Conservation (phyloP, 192 early-diverging fungal species). For the Mortierella claussenii region DNA sequence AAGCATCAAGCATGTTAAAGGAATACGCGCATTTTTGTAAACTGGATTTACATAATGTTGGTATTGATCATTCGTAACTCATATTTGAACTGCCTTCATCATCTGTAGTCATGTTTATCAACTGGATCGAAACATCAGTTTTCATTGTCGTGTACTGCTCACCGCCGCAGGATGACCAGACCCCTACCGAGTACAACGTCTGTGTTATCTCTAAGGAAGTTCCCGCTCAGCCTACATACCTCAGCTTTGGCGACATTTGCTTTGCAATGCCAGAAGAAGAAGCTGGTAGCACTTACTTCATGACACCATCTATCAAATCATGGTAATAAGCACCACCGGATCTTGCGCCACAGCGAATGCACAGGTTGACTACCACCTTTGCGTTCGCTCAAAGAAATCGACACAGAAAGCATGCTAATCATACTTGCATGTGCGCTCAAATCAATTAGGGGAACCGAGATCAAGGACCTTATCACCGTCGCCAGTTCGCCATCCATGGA, state of each 20-base stretch:
- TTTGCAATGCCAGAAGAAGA: conserved; percentile 61
- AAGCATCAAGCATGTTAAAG: too few relatives aligned
- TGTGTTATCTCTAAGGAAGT: conserved; percentile 69
- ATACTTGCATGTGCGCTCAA: too few relatives aligned
- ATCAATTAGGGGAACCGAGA: conserved; percentile 52
- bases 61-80: too few relatives aligned
- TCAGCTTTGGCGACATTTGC: conserved; percentile 64
- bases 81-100: too few relatives aligned
- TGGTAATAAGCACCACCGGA: too few relatives aligned
- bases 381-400: too few relatives aligned
- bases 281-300: conserved; percentile 61
- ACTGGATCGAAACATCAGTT: conserved; percentile 80
- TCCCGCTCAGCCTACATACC: conserved; percentile 60
- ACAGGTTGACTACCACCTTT: too few relatives aligned
- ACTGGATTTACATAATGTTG: too few relatives aligned
- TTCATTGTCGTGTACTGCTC: conserved; percentile 76
- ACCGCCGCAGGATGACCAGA: conserved; percentile 38
- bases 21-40: too few relatives aligned
- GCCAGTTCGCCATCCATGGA: conserved; percentile 57
- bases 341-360: too few relatives aligned
- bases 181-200: conserved; percentile 50
- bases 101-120: conserved; percentile 73
- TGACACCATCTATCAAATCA: conserved; percentile 66
- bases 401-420: too few relatives aligned
- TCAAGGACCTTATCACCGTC: conserved; percentile 54